Base-by-base conservation (phyloP, 2,329 filamentous ascomycete genomes). In the Endoconidiophora laricicola region DNA sequence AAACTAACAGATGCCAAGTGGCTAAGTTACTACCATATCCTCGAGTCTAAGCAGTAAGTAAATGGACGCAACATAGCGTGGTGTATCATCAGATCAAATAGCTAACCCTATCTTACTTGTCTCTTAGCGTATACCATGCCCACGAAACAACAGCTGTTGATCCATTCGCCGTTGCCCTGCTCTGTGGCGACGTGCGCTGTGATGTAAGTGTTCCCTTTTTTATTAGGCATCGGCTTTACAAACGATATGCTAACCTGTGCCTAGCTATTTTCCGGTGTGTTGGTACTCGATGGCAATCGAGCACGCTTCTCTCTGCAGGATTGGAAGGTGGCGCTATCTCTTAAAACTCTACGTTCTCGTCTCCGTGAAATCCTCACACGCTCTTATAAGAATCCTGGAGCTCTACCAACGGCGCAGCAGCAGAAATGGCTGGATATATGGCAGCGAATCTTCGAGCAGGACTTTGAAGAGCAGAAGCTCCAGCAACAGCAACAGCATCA, bases 1-100 rank as follows among this genome's bases (percentile, higher is more conserved):
- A 70, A 69, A 53, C 68, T 71, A 44, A 53, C 44, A 12, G 76
- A 79, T 39, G 68, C 87, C 38, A 81, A 79, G 59, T 96, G 86
- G 79, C 68, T 98, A 42, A 91, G 85, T 0, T 98, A 94, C 63
- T 96, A 96, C 66, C 84, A 94, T 62, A 94, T 96, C 56, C 94
- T 96, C 86, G 88, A 95, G 63, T 83, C 83, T 2, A 87, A 81
- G 69, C 67, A 85, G 80, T 73, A 74, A 73, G 69, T 70, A 44
- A 3, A 14, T 18, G 22, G 12, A 20, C 14, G 4, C 37, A 47
- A 36, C 36, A 20, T 23, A 5, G 14, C 6, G 14, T 29, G 18
- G 23, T 6, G n/a, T 40, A 16, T 23, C 5, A 10, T 23, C n/a
- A n/a, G 14, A 1, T 36, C 5, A 26, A 20, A 6, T 9, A 22